phyloP scores from a whole-genome alignment of 2,329 filamentous ascomycete genomes.

The Botrytis byssoidea region DNA sequence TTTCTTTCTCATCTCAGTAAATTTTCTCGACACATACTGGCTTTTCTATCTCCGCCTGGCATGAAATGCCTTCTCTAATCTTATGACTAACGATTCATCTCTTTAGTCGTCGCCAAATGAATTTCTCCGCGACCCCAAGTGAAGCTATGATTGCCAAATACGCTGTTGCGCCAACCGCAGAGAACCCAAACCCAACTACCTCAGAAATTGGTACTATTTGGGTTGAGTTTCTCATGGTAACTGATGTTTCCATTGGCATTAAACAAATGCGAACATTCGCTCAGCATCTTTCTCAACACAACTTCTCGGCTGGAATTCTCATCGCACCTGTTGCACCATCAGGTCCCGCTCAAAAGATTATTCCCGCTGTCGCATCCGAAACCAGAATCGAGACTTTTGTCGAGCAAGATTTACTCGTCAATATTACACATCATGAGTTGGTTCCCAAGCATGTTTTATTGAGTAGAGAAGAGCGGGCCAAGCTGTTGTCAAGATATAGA shows the following conservation, averaged over 20 bases:
- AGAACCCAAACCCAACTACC: conserved; percentile 65
- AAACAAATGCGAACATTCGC: conserved; percentile 91
- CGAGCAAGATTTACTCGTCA: conserved; percentile 93
- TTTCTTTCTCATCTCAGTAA: background rate
- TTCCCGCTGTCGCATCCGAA: conserved; percentile 71
- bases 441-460: conserved; percentile 92
- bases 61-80: background rate
- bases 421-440: conserved; percentile 96
- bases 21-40: conserved; percentile 19
- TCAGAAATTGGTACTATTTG: conserved; percentile 84
- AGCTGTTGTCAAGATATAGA: conserved; percentile 83
- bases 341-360: conserved; percentile 81
- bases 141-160: conserved; percentile 82
- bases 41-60: background rate
- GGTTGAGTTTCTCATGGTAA: conserved; percentile 74
- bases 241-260: conserved; percentile 77
- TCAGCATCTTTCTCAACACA: conserved; percentile 73
- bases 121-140: conserved; percentile 83
- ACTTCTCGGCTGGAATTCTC: conserved; percentile 88
- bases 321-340: conserved; percentile 81
- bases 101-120: conserved; percentile 74
- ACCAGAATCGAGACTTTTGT: conserved; percentile 91
- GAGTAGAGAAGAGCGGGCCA: conserved; percentile 83
- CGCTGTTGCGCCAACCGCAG: conserved; percentile 66
- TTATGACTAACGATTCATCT: conserved; percentile 10